phyloP scores from a whole-genome alignment of 306 rosid genomes.

The Glycine latifolia region DNA sequence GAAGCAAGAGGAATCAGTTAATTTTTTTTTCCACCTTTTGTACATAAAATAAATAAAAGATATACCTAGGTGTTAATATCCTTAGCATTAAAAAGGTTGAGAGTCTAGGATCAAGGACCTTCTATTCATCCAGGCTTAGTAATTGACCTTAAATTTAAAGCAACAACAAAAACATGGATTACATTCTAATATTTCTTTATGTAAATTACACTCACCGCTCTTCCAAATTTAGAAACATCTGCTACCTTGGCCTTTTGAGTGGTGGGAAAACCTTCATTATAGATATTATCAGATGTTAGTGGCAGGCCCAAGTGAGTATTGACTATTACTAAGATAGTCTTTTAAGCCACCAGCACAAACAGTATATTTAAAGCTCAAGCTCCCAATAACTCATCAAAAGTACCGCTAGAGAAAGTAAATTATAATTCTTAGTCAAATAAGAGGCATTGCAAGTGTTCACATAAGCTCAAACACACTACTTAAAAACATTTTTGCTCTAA shows the following conservation, averaged over 20 bases:
- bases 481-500: constrained; percentile 14
- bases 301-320: constrained; percentile 10
- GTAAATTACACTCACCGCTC: constrained; percentile 66
- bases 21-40: not conserved
- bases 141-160: not conserved
- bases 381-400: constrained; percentile 31
- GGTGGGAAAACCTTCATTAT: constrained; percentile 63
- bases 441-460: not conserved
- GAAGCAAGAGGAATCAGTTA: constrained; percentile 37
- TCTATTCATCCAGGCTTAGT: constrained; percentile 19
- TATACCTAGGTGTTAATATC: too few relatives aligned
- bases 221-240: constrained; percentile 73
- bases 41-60: not conserved
- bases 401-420: not conserved
- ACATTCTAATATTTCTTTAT: constrained; percentile 27
- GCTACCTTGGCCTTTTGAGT: constrained; percentile 67
- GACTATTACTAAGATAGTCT: constrained; percentile 2
- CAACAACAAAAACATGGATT: constrained; percentile 1
- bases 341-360: constrained; percentile 9
- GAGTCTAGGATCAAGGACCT: constrained; percentile 9
- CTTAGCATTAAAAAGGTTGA: not conserved
- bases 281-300: constrained; percentile 37
- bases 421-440: constrained; percentile 10
- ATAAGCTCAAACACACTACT: constrained; percentile 22
- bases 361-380: constrained; percentile 30